Evolutionary conservation across 305 asterid genomes (phyloP), one percentile per base, ranked within the genome.

Genomic region (Plantago lanceolata): DNA sequence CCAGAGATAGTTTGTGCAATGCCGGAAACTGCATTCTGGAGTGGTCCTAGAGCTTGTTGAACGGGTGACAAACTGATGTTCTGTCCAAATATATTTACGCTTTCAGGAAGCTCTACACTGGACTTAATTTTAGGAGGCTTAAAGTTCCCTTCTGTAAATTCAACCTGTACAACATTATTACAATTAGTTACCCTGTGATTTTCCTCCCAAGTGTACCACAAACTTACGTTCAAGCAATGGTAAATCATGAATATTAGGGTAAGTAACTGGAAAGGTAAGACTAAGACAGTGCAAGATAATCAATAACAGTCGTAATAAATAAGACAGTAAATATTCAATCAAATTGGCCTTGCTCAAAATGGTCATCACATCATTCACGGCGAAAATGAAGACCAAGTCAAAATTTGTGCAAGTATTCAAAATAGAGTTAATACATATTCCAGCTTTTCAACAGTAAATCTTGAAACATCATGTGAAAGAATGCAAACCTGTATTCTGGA

Each of bases 51-150:
- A 61, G 84, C 78, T 59, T 84, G 95, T 74, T 83, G 94, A 19
- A 85, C 66, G 6, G 82, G 76, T 3, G 83, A 80, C 71, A 93
- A 78, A 76, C 67, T 90, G 68, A 93, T 75, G 71, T 81, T 88
- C 71, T 86, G 96, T 66, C 99, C 99, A 17, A 89, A 84, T 61
- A 93, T 60, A 58, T 78, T 79, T 28, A 89, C 54, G 63, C 57
- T 81, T 67, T 82, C 85, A 4, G 97, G 99, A 49, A 93, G 85
- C 76, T 90, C 87, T 63, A 93, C 58, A 68, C 70, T 80, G 56
- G 97, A 83, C 81, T 93, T 93, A 75, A 93, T 85, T 59, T 81
- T 94, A 6, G 99, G 99, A 65, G 99, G 95, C 60, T 82, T 78
- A 57, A 89, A 76, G 68, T 66, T 78, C 70, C 97, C 97, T 87